A percentile compares a stretch with the other conserved stretches of the same genome.
Evolutionary conservation across 805 yeast species (phyloP).

Genomic region (Sungouiozyma intestinalis): DNA sequence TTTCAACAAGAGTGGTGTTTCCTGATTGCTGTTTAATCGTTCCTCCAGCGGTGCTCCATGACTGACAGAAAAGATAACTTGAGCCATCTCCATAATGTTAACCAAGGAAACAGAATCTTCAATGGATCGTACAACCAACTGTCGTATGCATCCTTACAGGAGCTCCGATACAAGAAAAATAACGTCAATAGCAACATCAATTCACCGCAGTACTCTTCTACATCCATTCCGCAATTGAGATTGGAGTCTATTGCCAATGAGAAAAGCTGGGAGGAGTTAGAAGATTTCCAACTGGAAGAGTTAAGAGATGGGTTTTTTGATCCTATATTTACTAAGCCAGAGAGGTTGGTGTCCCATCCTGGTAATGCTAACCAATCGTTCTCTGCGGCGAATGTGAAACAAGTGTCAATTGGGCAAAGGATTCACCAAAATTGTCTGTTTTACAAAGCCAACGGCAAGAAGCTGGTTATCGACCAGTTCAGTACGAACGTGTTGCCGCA

Average conservation of each 20-base stretch:
- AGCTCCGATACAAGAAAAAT: constrained; percentile 2
- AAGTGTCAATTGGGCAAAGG: too few relatives aligned
- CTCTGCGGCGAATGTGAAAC: too few relatives aligned
- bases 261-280: constrained; percentile 26
- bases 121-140: constrained; percentile 21
- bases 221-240: constrained; percentile 30
- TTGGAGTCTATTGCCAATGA: constrained; percentile 21
- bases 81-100: too few relatives aligned
- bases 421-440: too few relatives aligned
- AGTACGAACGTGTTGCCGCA: not conserved
- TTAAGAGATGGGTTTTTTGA: constrained; percentile 41
- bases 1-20: too few relatives aligned
- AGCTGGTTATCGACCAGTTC: not conserved
- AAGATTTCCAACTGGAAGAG: constrained; percentile 34
- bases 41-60: too few relatives aligned
- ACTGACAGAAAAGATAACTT: too few relatives aligned
- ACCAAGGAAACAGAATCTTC: too few relatives aligned
- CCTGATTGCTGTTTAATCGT: too few relatives aligned
- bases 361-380: constrained; percentile 1
- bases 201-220: constrained; percentile 19
- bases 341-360: constrained; percentile 2
- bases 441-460: too few relatives aligned
- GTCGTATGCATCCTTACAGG: constrained; percentile 16
- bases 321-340: constrained; percentile 31
- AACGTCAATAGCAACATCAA: not conserved